Base-by-base conservation (phyloP, 2,329 filamentous ascomycete species). In the Gyromitra esculenta region DNA sequence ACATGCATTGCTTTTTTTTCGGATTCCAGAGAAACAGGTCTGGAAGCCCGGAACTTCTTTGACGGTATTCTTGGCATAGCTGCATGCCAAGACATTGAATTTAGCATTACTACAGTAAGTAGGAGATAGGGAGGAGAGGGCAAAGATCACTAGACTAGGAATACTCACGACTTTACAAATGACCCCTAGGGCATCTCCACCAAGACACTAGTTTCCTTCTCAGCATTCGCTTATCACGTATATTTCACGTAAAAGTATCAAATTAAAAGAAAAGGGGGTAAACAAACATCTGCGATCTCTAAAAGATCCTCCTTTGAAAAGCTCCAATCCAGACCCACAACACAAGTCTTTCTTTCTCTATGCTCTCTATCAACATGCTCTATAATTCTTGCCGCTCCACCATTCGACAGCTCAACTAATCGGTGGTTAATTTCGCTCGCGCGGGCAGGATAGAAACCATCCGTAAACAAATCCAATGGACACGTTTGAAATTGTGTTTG, bases 401-500 rank as follows among this genome's bases (percentile, higher is more conserved):
- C 95, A 82, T 98, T 98, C 70, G 89, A 90, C 80, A 99, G 94
- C 80, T 94, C 91, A 2, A 92, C 93, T 1, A 98, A 87, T 0
- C 94, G 90, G 78, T 90, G 89, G 82, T 97, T 96, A 82, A 98
- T 96, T 84, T 97, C 94, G 2, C 91, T 93, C 45, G 91, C 89
- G n/a, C 96, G 89, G 0, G 91, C 89, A 0, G 92, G 89, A 82
- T 93, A 98, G 85, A 99, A 99, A 1, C 92, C 90, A 82, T 99
- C 96, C 0, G 94, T 97, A 82, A 96, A 92, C 5, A 99, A 85
- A 83, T 99, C 96, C 2, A 99, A 85, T 0, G 96, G 96, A 81
- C 93, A 97, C 0, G 93, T 97, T 84, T 99, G 96, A 82, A 93
- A 99, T 0, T 91, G 89, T 5, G 96, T 99, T 83, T 98, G 95